Conservation (phyloP, 495 filamentous ascomycete species). For the Talaromyces borbonicus region DNA sequence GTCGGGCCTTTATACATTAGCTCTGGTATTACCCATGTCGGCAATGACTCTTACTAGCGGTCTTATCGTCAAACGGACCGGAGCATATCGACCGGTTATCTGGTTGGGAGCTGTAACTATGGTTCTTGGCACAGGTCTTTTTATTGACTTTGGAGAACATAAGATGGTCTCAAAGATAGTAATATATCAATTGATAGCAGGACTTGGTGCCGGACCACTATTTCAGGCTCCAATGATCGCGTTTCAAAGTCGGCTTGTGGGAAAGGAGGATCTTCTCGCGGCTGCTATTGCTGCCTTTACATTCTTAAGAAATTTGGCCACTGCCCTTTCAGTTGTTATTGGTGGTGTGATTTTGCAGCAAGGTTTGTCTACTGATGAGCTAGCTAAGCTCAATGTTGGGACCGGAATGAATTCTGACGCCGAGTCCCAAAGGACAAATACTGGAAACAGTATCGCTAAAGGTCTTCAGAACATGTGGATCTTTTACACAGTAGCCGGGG, state of each 20-base stretch:
- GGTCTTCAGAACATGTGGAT: conserved; percentile 61
- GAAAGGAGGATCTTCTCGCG: conserved; percentile 22
- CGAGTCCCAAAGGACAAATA: conserved; percentile 12
- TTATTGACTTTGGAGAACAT: conserved; percentile 44
- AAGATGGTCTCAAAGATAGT: conserved; percentile 52
- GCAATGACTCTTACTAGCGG: conserved; percentile 37
- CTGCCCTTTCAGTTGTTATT: conserved; percentile 31
- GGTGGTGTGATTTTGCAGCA: conserved; percentile 32
- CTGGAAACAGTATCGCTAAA: conserved; percentile 43
- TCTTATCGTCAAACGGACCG: conserved; percentile 41
- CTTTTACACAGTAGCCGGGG: conserved; percentile 45
- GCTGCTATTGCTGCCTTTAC: conserved; percentile 28
- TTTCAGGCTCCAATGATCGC: conserved; percentile 50
- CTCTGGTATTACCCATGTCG: conserved; percentile 54
- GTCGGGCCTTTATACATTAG: conserved; percentile 63
- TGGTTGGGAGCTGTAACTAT: conserved; percentile 47
- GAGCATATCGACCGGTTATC: conserved; percentile 43
- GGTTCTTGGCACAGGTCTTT: conserved; percentile 55
- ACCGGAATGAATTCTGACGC: conserved; percentile 15
- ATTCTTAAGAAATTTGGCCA: conserved; percentile 26
- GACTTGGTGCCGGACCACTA: conserved; percentile 54
- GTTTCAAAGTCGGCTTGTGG: conserved; percentile 25
- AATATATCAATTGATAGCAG: conserved; percentile 39
- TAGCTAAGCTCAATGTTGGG: conserved; percentile 20
- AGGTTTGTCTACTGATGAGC: conserved; percentile 22